Percentiles rank a stretch among this genome's conserved stretches.
Conservation (phyloP, 2,329 filamentous ascomycete species). For the Exophiala calicioides region DNA sequence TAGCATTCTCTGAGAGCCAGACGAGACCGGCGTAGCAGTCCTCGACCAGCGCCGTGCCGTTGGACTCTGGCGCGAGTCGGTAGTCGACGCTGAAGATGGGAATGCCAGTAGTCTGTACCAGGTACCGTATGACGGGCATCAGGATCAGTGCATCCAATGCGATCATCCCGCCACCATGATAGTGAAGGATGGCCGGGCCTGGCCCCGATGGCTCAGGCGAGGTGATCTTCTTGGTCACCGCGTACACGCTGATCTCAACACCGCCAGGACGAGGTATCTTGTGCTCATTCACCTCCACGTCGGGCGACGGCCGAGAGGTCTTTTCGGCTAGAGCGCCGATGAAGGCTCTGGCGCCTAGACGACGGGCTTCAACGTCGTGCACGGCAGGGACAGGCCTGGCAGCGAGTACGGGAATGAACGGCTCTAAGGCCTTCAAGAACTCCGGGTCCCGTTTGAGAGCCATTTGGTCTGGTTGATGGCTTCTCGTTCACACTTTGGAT, state of each 20-base stretch:
- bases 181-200: conserved; percentile 32
- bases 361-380: conserved; percentile 10
- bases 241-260: neutral
- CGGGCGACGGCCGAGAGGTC: neutral
- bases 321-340: neutral
- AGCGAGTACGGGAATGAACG: conserved; percentile 4
- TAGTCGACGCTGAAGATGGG: conserved; percentile 35
- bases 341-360: neutral
- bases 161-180: conserved; percentile 35
- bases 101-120: conserved; percentile 26
- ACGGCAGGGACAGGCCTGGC: conserved; percentile 6
- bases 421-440: conserved; percentile 13
- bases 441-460: conserved; percentile 12
- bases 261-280: conserved; percentile 1
- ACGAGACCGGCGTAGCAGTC: conserved; percentile 37
- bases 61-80: conserved; percentile 33
- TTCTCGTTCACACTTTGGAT: too few species aligned
- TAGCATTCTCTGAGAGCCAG: conserved; percentile 43
- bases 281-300: conserved; percentile 10
- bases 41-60: conserved; percentile 30
- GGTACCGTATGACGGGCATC: conserved; percentile 18
- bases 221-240: conserved; percentile 6
- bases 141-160: conserved; percentile 25
- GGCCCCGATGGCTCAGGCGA: conserved; percentile 13
- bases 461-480: too few species aligned